phyloP scores from a whole-genome alignment of 495 filamentous ascomycete genomes.

The Astrothelium subdiscretum region DNA sequence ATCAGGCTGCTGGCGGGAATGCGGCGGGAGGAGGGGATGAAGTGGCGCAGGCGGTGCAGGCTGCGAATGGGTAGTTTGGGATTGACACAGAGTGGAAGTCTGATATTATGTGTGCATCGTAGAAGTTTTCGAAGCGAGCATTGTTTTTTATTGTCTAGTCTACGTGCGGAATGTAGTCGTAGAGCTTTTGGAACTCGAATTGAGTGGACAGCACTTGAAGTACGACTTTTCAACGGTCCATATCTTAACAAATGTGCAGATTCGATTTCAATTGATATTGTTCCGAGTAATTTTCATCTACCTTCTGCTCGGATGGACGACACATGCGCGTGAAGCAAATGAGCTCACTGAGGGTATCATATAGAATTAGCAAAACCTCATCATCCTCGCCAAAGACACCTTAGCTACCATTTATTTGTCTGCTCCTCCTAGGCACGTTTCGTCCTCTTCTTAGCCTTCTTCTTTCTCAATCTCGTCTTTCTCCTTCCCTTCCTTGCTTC shows the following conservation, averaged over 20 bases:
- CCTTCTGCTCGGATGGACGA: too few species aligned
- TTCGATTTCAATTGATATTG: too few species aligned
- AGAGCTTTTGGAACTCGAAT: neutral
- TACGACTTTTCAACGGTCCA: too few species aligned
- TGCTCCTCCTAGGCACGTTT: conserved; percentile 33
- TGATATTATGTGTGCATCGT: neutral
- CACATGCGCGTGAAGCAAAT: too few species aligned
- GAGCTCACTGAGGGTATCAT: neutral
- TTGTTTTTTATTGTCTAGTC: neutral
- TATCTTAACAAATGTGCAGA: too few species aligned
- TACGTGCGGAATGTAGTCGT: neutral
- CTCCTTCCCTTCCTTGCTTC: conserved; percentile 6
- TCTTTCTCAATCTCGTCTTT: conserved; percentile 23
- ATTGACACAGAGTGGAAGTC: neutral
- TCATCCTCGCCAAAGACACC: neutral
- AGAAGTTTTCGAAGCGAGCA: neutral
- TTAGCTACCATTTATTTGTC: neutral
- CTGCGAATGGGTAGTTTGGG: neutral
- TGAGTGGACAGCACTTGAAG: neutral
- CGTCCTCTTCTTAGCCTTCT: conserved; percentile 42
- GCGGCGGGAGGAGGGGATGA: neutral
- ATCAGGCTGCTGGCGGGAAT: neutral
- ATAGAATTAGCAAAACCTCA: neutral
- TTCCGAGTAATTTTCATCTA: too few species aligned
- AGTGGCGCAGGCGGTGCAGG: neutral